Evolutionary conservation across 2,329 filamentous ascomycete species (phyloP).

Genomic region (Neonectria neomacrospora): DNA sequence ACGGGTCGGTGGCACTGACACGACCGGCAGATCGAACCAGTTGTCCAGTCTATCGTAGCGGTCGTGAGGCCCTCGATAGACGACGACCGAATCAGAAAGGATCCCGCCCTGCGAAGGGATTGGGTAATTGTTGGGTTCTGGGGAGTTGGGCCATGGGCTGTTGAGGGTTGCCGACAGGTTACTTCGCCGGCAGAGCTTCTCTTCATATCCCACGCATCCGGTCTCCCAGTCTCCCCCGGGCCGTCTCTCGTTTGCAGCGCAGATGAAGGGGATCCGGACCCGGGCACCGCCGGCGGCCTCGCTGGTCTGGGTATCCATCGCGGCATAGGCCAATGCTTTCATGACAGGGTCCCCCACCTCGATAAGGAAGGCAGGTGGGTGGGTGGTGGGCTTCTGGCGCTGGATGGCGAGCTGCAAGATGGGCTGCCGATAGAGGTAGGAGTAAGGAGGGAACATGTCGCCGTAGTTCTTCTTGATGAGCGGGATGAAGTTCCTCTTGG

Average conservation of each 20-base stretch:
- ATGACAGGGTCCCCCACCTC: constrained; percentile 69
- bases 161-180: constrained; percentile 76
- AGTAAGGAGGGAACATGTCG: constrained; percentile 66
- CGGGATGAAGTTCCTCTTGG: constrained; percentile 77
- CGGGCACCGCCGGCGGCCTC: constrained; percentile 47
- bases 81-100: constrained; percentile 75
- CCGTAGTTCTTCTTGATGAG: constrained; percentile 68
- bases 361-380: constrained; percentile 61
- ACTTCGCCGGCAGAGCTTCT: constrained; percentile 79
- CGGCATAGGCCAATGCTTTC: constrained; percentile 67
- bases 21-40: constrained; percentile 73
- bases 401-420: constrained; percentile 58
- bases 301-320: constrained; percentile 52
- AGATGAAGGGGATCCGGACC: constrained; percentile 71
- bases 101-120: constrained; percentile 77
- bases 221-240: constrained; percentile 85
- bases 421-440: constrained; percentile 66
- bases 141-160: constrained; percentile 65
- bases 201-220: constrained; percentile 62
- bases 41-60: constrained; percentile 67
- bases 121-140: constrained; percentile 70
- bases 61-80: constrained; percentile 77
- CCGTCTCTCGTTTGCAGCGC: constrained; percentile 79
- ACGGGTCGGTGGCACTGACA: constrained; percentile 77
- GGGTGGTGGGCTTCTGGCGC: constrained; percentile 49